Base-by-base conservation (phyloP, 129 eudicot species). In the Artemisia tridentata region DNA sequence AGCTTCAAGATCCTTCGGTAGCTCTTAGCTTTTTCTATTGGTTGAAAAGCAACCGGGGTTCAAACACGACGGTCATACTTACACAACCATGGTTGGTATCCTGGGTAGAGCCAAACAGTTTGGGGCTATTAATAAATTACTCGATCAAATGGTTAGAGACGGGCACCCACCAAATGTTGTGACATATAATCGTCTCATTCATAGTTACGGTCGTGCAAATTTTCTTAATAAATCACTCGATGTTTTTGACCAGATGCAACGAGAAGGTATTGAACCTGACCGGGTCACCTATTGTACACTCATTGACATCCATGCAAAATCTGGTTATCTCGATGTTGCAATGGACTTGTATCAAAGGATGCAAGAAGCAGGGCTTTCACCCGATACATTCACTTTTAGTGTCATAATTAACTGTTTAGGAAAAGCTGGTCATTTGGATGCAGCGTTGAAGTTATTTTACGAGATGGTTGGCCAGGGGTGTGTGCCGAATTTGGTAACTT, bases 81-180 rank as follows among this genome's bases (percentile, higher is more conserved):
- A 95, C 69, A 90, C 99, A 50, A 95, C 97, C 74, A 95, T 90
- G 97, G 92, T 95, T n/a, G 99, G 99, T 58, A 88, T 95, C 50
- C 89, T 95, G 67, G 99, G 99, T 11, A 93, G 95, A 43, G 96
- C 99, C 50, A 80, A 80, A 65, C 88, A 95, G 72, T 95, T 95
- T 60, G 91, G 84, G 76, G 80, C 81, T 7, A 90, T 95, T 52
- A 84, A 86, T 52, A 83, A 84, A 64, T 67, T 95, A 72, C 96
- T 95, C 2, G 90, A 84, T 60, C 96, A 90, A 84, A 95, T 95
- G 99, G 81, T 86, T 31, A 74, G 58, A 64, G 99, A 95, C 34
- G 95, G 96, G 41, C 83, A 91, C 78, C 79, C 83, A 20, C 99
- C 99, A 21, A 90, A 95, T 75, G 89, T 88, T 41, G 99, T 95